Conservation (phyloP, 345 rosid genomes). For the Gossypium stocksii region DNA sequence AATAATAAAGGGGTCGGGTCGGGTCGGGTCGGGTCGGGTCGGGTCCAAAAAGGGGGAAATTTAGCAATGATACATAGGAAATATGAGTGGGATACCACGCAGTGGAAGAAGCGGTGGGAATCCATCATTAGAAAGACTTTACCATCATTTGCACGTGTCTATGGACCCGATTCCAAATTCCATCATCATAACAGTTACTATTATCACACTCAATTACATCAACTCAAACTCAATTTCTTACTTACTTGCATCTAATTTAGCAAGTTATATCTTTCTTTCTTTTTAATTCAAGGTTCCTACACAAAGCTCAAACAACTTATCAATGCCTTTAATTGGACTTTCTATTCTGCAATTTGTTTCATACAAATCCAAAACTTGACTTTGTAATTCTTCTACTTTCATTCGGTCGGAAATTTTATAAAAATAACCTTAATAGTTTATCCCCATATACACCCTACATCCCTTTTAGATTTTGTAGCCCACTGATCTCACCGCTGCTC, state of each 20-base stretch:
- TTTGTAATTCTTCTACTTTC: too few species aligned
- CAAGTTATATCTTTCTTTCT: background rate
- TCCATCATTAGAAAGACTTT: constrained; percentile 51
- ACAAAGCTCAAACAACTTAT: too few species aligned
- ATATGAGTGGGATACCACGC: constrained; percentile 50
- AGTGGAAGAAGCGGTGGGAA: constrained; percentile 66
- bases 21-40: too few species aligned
- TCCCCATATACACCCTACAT: too few species aligned
- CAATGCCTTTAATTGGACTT: too few species aligned
- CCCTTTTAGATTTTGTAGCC: background rate
- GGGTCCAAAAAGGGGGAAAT: background rate
- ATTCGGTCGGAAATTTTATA: too few species aligned
- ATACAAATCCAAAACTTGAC: too few species aligned
- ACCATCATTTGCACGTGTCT: constrained; percentile 64
- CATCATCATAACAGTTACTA: background rate
- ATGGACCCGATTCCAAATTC: constrained; percentile 30
- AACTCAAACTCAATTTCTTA: background rate
- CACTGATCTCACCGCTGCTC: background rate
- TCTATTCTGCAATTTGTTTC: too few species aligned
- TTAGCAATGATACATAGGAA: constrained; percentile 21
- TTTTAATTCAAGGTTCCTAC: too few species aligned
- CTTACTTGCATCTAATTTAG: background rate
- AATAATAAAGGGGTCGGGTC: too few species aligned
- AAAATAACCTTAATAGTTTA: too few species aligned
- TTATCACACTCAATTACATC: too few species aligned